Percentiles rank a stretch among this genome's conserved stretches.
These are phyloP conservation scores for Cochlearia excelsa DNA, from an alignment of 345 rosid genomes.

Conservation along the genomic window DNA sequence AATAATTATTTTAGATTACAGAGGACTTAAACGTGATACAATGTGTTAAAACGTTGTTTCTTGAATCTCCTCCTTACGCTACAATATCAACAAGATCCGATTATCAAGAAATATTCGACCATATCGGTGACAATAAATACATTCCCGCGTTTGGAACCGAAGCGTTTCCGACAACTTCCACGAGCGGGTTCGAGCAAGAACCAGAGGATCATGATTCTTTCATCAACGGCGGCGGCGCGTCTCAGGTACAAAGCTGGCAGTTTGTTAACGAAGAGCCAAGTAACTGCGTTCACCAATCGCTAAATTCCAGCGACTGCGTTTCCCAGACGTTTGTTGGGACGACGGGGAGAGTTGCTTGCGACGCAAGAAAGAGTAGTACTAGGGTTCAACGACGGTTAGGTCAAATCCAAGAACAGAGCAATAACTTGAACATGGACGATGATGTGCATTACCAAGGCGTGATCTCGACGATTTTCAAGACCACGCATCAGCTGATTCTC, in stretches of 20 bases:
- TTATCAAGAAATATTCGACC: conserved; percentile 35
- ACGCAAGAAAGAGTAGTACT: conserved; percentile 32
- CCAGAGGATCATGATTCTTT: conserved; percentile 49
- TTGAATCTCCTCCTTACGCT: conserved; percentile 50
- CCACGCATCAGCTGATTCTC: conserved; percentile 54
- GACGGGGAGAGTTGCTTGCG: conserved; percentile 34
- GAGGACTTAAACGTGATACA: conserved; percentile 72
- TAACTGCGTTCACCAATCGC: conserved; percentile 52
- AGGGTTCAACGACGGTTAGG: conserved; percentile 27
- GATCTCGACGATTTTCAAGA: conserved; percentile 58
- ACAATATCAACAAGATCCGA: conserved; percentile 36
- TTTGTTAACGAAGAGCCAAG: conserved; percentile 67
- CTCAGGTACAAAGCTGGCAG: conserved; percentile 71
- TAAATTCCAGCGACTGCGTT: conserved; percentile 67
- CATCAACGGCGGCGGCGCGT: conserved; percentile 52
- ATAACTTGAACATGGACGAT: conserved; percentile 38
- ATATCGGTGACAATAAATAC: conserved; percentile 36
- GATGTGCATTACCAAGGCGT: conserved; percentile 64
- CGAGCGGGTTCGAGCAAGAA: conserved; percentile 41
- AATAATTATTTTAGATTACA: conserved; percentile 46
- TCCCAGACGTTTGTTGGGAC: conserved; percentile 64
- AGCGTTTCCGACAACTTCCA: conserved; percentile 45
- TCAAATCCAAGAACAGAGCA: conserved; percentile 41
- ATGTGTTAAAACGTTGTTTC: conserved; percentile 49
- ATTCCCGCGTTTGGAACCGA: conserved; percentile 43